These are phyloP conservation scores for Acer yangbiense DNA, from an alignment of 345 rosid species.

Conservation along the genomic window DNA sequence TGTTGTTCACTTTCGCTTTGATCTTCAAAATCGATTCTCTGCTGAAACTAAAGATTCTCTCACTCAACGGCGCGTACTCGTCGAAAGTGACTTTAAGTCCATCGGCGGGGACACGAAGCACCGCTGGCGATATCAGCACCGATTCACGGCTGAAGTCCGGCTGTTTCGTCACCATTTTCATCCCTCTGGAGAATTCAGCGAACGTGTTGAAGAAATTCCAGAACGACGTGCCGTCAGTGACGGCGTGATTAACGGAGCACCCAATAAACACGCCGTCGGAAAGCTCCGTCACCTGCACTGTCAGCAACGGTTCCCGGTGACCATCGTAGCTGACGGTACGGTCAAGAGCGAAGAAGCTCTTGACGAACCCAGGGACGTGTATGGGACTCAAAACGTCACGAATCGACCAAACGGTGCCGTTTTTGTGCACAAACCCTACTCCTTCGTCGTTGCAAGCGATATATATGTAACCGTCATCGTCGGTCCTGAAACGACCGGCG, in stretches of 20 bases:
- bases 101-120: slow-evolving; percentile 62
- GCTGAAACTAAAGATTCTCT: slow-evolving; percentile 84
- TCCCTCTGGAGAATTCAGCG: slow-evolving; percentile 67
- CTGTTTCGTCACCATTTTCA: slow-evolving; percentile 34
- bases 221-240: slow-evolving; percentile 82
- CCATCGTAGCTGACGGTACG: slow-evolving; percentile 73
- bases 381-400: slow-evolving; percentile 49
- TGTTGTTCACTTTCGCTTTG: slow-evolving; percentile 60
- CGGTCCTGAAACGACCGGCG: slow-evolving; percentile 78
- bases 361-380: slow-evolving; percentile 59
- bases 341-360: slow-evolving; percentile 63
- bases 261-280: slow-evolving; percentile 80
- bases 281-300: slow-evolving; percentile 85
- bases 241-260: slow-evolving; percentile 77
- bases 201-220: slow-evolving; percentile 94
- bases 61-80: slow-evolving; percentile 65
- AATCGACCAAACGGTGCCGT: slow-evolving; percentile 34
- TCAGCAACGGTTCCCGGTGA: slow-evolving; percentile 68
- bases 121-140: slow-evolving; percentile 63
- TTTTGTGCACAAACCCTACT: slow-evolving; percentile 61
- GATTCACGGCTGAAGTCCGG: slow-evolving; percentile 75
- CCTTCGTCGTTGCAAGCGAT: slow-evolving; percentile 77
- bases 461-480: slow-evolving; percentile 48
- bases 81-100: slow-evolving; percentile 79
- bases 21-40: slow-evolving; percentile 63